Percentiles rank a stretch among this genome's conserved stretches.
phyloP scores from a whole-genome alignment of 192 early-diverging fungal species.

The Rhizophlyctis rosea region DNA sequence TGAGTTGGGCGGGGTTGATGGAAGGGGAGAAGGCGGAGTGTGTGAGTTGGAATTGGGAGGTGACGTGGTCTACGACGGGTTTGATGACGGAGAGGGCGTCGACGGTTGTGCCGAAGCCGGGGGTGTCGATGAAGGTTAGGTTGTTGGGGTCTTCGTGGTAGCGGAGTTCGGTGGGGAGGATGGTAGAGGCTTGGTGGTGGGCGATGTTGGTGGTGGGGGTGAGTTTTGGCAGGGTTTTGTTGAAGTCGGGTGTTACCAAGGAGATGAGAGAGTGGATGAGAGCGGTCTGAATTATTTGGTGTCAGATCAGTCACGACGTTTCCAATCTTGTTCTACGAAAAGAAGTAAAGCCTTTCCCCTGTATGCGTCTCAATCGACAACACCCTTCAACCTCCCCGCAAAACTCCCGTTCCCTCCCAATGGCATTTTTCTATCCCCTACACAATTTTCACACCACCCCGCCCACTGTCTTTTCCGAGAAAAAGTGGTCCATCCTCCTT shows the following conservation, averaged over 20 bases:
- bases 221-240: not conserved
- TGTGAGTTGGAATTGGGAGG: slow-evolving; percentile 27
- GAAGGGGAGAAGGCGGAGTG: slow-evolving; percentile 21
- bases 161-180: slow-evolving; percentile 7
- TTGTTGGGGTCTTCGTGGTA: slow-evolving; percentile 26
- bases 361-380: too few species aligned
- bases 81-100: slow-evolving; percentile 36
- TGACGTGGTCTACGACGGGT: slow-evolving; percentile 31
- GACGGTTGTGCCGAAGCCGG: slow-evolving; percentile 31
- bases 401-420: too few species aligned
- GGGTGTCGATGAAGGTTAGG: slow-evolving; percentile 43
- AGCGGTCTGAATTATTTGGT: not conserved
- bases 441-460: too few species aligned
- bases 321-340: too few species aligned
- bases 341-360: too few species aligned
- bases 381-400: too few species aligned
- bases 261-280: too few species aligned
- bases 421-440: too few species aligned
- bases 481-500: too few species aligned
- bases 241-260: too few species aligned
- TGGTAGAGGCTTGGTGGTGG: slow-evolving; percentile 27
- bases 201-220: slow-evolving; percentile 5
- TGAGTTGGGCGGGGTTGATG: slow-evolving; percentile 8
- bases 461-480: too few species aligned
- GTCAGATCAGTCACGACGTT: too few species aligned